These are phyloP conservation scores for Seminavis robusta DNA, from an alignment of 108 stramenopile species.

Conservation along the genomic window DNA sequence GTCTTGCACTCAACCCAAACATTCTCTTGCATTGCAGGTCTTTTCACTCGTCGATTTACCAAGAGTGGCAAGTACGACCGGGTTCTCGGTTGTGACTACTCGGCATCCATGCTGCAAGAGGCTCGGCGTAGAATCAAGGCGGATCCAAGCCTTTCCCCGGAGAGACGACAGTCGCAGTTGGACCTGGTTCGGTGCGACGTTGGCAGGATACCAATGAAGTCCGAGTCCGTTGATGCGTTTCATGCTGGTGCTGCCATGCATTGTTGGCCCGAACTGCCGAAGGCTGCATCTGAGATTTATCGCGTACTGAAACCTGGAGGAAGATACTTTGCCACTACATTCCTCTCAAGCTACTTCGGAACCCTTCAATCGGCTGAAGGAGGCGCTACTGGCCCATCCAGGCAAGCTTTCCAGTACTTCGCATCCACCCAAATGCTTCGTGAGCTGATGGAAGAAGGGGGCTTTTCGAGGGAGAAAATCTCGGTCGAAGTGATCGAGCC, in stretches of 20 bases:
- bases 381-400: conserved; percentile 36
- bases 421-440: conserved; percentile 51
- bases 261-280: conserved; percentile 91
- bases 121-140: conserved; percentile 71
- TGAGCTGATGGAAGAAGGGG: conserved; percentile 55
- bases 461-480: conserved; percentile 73
- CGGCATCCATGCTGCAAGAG: conserved; percentile 87
- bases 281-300: conserved; percentile 75
- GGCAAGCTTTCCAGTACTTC: conserved; percentile 86
- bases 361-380: conserved; percentile 31
- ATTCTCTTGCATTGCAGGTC: conserved; percentile 23
- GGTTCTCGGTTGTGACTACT: conserved; percentile 92
- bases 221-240: conserved; percentile 64
- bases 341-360: conserved; percentile 69
- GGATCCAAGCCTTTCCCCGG: conserved; percentile 28
- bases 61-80: conserved; percentile 63
- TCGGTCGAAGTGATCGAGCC: conserved; percentile 62
- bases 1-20: neutral
- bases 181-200: conserved; percentile 91
- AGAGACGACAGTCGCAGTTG: conserved; percentile 14
- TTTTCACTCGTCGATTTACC: conserved; percentile 88
- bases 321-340: conserved; percentile 92
- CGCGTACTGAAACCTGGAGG: conserved; percentile 92
- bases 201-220: conserved; percentile 79
- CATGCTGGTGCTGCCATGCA: conserved; percentile 98